These are phyloP conservation scores for Phaeophleospora eucalypticola DNA, from an alignment of 2,329 filamentous ascomycete genomes.

Conservation along the genomic window DNA sequence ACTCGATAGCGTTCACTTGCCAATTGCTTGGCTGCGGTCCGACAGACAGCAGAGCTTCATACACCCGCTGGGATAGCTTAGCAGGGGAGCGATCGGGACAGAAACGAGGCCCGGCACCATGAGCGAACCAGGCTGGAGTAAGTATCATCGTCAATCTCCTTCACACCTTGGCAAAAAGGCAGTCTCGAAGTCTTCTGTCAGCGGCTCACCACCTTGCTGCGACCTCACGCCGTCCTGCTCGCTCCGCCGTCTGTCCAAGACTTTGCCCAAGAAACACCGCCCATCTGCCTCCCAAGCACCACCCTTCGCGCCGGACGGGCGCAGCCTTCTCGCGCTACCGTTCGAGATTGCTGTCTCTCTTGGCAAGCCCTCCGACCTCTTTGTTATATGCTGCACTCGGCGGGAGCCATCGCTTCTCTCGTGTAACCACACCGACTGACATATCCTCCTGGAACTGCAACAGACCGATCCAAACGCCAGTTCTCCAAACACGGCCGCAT, in stretches of 20 bases:
- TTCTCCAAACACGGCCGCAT: conserved; percentile 25
- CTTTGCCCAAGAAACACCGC: neutral
- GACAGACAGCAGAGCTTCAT: neutral
- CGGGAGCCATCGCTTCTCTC: no score
- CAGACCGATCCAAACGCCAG: conserved; percentile 18
- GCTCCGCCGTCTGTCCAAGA: no score
- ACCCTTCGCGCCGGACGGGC: neutral
- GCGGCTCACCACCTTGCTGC: neutral
- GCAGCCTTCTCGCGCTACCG: neutral
- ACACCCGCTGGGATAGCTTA: neutral
- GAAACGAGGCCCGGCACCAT: neutral
- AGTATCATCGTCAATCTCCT: neutral
- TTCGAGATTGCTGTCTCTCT: neutral
- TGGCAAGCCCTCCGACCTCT: no score
- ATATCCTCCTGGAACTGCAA: neutral
- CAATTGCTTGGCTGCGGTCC: neutral
- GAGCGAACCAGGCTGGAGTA: conserved; percentile 2
- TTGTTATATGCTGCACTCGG: conserved; percentile 1
- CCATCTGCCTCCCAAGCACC: neutral
- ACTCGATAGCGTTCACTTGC: no score
- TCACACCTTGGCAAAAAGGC: neutral
- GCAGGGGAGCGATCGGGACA: neutral
- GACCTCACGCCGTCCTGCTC: no score
- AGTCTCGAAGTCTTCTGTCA: no score
- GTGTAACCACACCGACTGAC: conserved; percentile 3